These are phyloP conservation scores for Eudorina sp. DNA, from an alignment of 139 green algal genomes.

Conservation along the genomic window DNA sequence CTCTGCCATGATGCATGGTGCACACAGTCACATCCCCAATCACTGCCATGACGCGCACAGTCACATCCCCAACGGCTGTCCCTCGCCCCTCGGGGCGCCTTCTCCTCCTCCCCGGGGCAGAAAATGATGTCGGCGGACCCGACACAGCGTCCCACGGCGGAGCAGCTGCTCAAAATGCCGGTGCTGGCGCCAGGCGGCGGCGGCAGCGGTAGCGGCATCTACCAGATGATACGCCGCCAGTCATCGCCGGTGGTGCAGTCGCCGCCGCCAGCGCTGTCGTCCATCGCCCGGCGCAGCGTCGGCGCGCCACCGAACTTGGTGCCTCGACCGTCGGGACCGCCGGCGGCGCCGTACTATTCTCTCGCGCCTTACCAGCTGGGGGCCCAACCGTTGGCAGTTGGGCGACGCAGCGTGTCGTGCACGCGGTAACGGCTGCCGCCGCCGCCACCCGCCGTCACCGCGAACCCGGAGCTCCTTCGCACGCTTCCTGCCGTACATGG, in stretches of 20 bases:
- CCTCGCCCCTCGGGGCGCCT: no score
- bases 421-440: background rate
- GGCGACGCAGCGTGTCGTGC: background rate
- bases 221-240: background rate
- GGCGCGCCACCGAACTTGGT: background rate
- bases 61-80: no score
- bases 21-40: no score
- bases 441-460: background rate
- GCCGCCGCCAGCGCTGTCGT: background rate
- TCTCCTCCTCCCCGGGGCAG: no score
- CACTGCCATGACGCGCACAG: no score
- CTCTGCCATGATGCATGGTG: no score
- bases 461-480: no score
- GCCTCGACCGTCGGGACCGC: background rate
- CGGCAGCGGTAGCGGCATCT: background rate
- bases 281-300: background rate
- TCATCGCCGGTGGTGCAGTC: background rate
- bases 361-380: background rate
- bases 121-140: background rate
- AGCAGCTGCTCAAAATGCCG: background rate
- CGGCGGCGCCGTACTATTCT: no score
- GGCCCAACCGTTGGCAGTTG: background rate
- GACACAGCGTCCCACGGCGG: background rate
- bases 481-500: no score
- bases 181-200: background rate